Evolutionary conservation across 495 filamentous ascomycete genomes (phyloP), one percentile per base, ranked within the genome.

Genomic region (Immersiella caudata): DNA sequence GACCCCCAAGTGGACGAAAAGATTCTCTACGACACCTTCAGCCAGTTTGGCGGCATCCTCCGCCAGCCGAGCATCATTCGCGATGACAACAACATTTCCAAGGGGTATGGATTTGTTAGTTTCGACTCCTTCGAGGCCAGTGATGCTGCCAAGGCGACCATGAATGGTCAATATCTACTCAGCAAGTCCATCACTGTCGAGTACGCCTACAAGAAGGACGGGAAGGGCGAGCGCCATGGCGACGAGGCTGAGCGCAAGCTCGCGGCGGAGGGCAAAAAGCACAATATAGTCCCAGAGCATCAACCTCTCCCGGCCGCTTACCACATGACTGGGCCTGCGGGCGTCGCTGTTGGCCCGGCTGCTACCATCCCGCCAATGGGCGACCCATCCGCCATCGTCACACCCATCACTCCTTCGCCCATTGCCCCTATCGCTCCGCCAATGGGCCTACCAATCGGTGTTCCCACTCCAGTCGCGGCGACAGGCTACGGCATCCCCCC

Each of bases 191-290:
- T 97, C 70, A 91, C 89, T 1, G 96, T 98, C 51, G 94, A 99
- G 76, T 99, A 99, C 78, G 95, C 95, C 50, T 99, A 97, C 84
- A 99, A 99, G 85, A 98, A 98, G 79, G 96, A 99, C 73, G 95
- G 96, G 52, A 97, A 97, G 79, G 94, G 94, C 67, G 95, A 98
- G 80, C 85, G 96, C 27, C 95, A 99, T 75, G 95, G 95, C 66
- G 95, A 99, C 73, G 84, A 94, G 74, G 95, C 96, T 35, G 95
- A 99, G 79, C 86, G 95, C 70, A 93, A 90, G 86, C 84, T 99
- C 60, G 96, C 95, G 54, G 89, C 91, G 50, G 93, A 97, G 76
- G 95, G 94, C 61, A 92, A 93, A 75, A 94, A 93, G 76, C 93
- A 98, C 79, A 97, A 97, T 72, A 91, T 99, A 62, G 84, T 88